Base-by-base conservation (phyloP, 2,329 filamentous ascomycete genomes). In the Basipetospora chlamydospora region DNA sequence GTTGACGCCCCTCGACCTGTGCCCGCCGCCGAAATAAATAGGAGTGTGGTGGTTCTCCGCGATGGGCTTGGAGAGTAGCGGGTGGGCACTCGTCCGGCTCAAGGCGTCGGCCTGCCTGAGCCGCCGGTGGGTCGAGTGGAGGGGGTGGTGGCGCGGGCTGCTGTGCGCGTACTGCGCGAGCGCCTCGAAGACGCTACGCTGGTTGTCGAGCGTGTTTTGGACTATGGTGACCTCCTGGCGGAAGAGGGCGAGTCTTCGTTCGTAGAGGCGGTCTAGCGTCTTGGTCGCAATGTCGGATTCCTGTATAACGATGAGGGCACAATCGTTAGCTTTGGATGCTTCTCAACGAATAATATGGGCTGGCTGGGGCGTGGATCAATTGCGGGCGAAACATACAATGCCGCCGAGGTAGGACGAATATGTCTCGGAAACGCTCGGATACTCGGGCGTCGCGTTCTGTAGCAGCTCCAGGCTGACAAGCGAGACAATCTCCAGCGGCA, bases 401-500 rank as follows among this genome's bases (percentile, higher is more conserved):
- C 50, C 52, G 26, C 56, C 52, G 4, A 66, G 49, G 29, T 59
- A 62, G 26, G 59, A 50, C 0, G 57, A 60, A 34, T 66, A 67
- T 0, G 56, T 61, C 16, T 57, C 53, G 26, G 48, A 54, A 12
- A 66, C 56, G 11, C n/a, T 30, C 13, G 28, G 28, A 2, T 32
- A 21, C 5, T 23, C 21, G 4, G 23, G 35, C 12, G 16, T 32
- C n/a, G 17, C 16, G 13, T 13, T 32, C 28, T 54, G 47, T 2
- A 64, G 40, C 22, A 67, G 47, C 11, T 52, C 52, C 26, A 58
- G 42, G 8, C 51, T 52, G 9, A 65, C 45, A 13, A 67, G 45
- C 1, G 59, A 58, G 18, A 63, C 41, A 3, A 67, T 40, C 15
- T 66, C 63, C 26, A 59, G 49, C 1, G 63, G 64, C 22, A 60